These are phyloP conservation scores for Aethionema arabicum DNA, from an alignment of 345 rosid species.

Conservation along the genomic window DNA sequence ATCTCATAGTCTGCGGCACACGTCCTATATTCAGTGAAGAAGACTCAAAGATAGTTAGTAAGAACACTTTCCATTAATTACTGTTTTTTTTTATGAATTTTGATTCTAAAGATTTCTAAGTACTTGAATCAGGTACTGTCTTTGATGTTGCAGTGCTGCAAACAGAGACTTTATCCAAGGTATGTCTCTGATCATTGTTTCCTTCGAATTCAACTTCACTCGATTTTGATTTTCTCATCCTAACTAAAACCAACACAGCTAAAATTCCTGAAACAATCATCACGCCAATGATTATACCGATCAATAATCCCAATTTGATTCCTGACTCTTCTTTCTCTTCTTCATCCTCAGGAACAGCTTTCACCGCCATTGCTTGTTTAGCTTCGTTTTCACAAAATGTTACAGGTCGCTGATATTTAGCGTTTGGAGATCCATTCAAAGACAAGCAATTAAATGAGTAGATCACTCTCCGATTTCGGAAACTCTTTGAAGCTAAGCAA, in stretches of 20 bases:
- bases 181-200: slow-evolving; percentile 11
- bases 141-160: slow-evolving; percentile 35
- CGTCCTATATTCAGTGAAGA: slow-evolving; percentile 48
- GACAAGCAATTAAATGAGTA: slow-evolving; percentile 84
- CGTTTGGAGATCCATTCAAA: slow-evolving; percentile 32
- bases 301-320: slow-evolving; percentile 46
- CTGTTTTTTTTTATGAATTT: background rate
- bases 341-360: slow-evolving; percentile 41
- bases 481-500: slow-evolving; percentile 47
- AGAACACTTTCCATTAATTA: too few species aligned
- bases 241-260: slow-evolving; percentile 45
- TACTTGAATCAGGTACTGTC: slow-evolving; percentile 38
- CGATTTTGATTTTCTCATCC: slow-evolving; percentile 35
- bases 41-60: slow-evolving; percentile 21
- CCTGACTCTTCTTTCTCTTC: slow-evolving; percentile 39
- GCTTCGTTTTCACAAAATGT: slow-evolving; percentile 75
- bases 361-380: slow-evolving; percentile 62
- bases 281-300: slow-evolving; percentile 69
- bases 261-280: slow-evolving; percentile 43
- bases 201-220: slow-evolving; percentile 23
- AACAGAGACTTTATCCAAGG: slow-evolving; percentile 30
- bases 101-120: slow-evolving; percentile 28
- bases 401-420: slow-evolving; percentile 60
- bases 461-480: slow-evolving; percentile 47
- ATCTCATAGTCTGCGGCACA: slow-evolving; percentile 83